These are phyloP conservation scores for Hippophae tibetana DNA, from an alignment of 306 rosid species.

Conservation along the genomic window DNA sequence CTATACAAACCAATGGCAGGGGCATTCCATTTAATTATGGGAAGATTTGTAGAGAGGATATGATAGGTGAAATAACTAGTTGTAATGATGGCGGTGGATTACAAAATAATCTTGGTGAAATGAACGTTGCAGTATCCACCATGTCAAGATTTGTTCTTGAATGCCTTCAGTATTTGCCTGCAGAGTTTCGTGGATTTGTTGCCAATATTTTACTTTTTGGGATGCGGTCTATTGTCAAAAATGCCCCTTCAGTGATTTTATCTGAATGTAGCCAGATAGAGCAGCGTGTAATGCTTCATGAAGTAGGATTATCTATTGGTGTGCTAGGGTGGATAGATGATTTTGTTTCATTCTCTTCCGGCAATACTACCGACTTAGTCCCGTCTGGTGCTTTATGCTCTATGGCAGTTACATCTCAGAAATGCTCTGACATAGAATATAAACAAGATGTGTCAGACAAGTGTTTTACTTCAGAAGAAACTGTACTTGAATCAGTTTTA, in stretches of 20 bases:
- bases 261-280: slow-evolving; percentile 50
- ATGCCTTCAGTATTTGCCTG: slow-evolving; percentile 60
- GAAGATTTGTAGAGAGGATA: slow-evolving; percentile 24
- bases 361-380: slow-evolving; percentile 17
- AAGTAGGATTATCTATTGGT: slow-evolving; percentile 70
- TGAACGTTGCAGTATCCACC: slow-evolving; percentile 33
- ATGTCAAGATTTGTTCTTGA: slow-evolving; percentile 65
- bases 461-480: slow-evolving; percentile 31
- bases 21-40: slow-evolving; percentile 27
- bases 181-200: slow-evolving; percentile 59
- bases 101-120: slow-evolving; percentile 26
- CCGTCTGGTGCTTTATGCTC: slow-evolving; percentile 25
- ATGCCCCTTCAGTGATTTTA: slow-evolving; percentile 68
- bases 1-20: slow-evolving; percentile 24
- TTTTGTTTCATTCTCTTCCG: slow-evolving; percentile 41
- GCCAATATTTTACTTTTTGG: slow-evolving; percentile 70
- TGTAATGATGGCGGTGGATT: slow-evolving; percentile 31
- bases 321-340: slow-evolving; percentile 74
- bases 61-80: slow-evolving; percentile 21
- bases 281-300: slow-evolving; percentile 82
- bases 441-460: slow-evolving; percentile 24
- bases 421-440: slow-evolving; percentile 15
- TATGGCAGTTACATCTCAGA: slow-evolving; percentile 25
- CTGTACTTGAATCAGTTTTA: slow-evolving; percentile 14
- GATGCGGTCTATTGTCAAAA: slow-evolving; percentile 58